Base-by-base conservation (phyloP, 805 yeast species). In the Schwanniomyces polymorphus region DNA sequence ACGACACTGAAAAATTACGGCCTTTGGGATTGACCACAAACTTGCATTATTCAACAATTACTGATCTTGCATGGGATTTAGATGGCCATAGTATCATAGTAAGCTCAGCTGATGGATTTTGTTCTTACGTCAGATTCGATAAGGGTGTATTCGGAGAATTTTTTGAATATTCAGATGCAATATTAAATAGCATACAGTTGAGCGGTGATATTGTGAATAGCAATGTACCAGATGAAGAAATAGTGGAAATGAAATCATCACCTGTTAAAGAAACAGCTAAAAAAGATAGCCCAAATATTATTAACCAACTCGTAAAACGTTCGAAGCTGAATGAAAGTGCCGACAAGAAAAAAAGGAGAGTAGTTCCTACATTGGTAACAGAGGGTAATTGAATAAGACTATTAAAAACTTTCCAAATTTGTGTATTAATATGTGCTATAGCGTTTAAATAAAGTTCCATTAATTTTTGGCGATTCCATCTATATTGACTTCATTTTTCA, bases 81-180 rank as follows among this genome's bases (percentile, higher is more conserved):
- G 91, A 88, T 63, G 99, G 98, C 0, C 65, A 67, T 12, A 68
- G 79, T 11, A 65, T 94, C 14, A 72, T 92, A 55, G 74, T 88
- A 21, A 83, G 96, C 6, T 88, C 97, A 0, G 87, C 96, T 0
- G 99, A 94, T 64, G 98, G 98, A 16, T 92, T 91, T 63, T 86
- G 97, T 53, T 86, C 97, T 0, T 77, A 78, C 39, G 64, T 91
- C 1, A 64, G 71, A 6, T 79, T 90, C 41, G 78, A 78, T 4
- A 64, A 67, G 1, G 76, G 67, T 2, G 73, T 81, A 10, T 72
- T 89, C 28, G 97, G 97, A 1, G 71, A 63, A 27, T 31, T 31
- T 16, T 31, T 14, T 14, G 21, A 31, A 14, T 16, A 31, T 31
- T 31, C 35, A 10, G 21, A 16, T 10, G 7, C 35, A 16, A 44